Evolutionary conservation across 352 stramenopile genomes (phyloP).

Genomic region (Phytophthora quininea): DNA sequence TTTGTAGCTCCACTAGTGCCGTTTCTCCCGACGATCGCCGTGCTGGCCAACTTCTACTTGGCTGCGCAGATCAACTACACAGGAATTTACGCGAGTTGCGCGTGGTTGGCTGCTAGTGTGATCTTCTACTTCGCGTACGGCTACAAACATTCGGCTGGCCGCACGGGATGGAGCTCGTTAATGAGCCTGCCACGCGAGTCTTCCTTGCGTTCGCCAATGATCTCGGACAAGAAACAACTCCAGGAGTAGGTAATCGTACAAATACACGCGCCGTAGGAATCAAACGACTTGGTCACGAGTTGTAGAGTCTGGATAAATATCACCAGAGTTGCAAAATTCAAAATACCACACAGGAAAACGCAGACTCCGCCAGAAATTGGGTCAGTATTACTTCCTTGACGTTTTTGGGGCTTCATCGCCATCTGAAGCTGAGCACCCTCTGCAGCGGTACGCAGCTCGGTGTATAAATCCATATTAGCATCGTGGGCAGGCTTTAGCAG

Average conservation of each 20-base stretch:
- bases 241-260: not conserved
- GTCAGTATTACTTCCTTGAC: slow-evolving; percentile 15
- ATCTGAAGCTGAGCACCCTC: slow-evolving; percentile 47
- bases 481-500: slow-evolving; percentile 56
- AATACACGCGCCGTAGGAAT: not conserved
- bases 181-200: slow-evolving; percentile 56
- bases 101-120: slow-evolving; percentile 62
- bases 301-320: too few relatives aligned
- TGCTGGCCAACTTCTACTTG: slow-evolving; percentile 77
- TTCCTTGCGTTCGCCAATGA: slow-evolving; percentile 32
- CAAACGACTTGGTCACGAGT: too few relatives aligned
- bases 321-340: too few relatives aligned
- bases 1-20: slow-evolving; percentile 75
- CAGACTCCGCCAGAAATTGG: not conserved
- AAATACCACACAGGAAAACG: too few relatives aligned
- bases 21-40: slow-evolving; percentile 59
- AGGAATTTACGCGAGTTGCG: slow-evolving; percentile 54
- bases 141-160: slow-evolving; percentile 68
- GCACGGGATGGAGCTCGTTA: slow-evolving; percentile 63
- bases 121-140: slow-evolving; percentile 84
- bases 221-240: not conserved
- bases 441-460: slow-evolving; percentile 44
- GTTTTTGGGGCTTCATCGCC: slow-evolving; percentile 16
- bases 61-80: slow-evolving; percentile 61
- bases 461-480: slow-evolving; percentile 71